These are phyloP conservation scores for Aspergillus melleus DNA, from an alignment of 2,329 filamentous ascomycete genomes.

Conservation along the genomic window DNA sequence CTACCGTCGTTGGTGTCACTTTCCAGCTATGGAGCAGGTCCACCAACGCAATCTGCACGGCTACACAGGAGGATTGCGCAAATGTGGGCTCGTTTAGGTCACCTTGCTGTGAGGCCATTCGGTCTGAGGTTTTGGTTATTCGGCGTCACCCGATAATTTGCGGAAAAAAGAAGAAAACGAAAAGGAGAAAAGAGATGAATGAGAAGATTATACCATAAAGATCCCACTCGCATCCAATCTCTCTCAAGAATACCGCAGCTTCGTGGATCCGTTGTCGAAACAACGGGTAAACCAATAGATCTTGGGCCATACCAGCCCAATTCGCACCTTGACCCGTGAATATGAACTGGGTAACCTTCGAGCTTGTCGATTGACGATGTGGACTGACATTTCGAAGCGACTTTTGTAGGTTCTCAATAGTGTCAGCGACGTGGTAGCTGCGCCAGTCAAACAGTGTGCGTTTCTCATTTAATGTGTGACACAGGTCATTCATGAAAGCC, in stretches of 20 bases:
- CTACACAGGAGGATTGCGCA: constrained; percentile 3
- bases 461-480: background rate
- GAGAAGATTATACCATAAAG: background rate
- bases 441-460: background rate
- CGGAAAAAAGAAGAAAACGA: too few relatives aligned
- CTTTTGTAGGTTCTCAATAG: background rate
- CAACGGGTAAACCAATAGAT: constrained; percentile 13
- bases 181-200: too few relatives aligned
- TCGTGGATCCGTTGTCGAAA: constrained; percentile 17
- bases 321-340: constrained; percentile 35
- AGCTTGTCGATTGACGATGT: background rate
- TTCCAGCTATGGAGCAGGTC: constrained; percentile 30
- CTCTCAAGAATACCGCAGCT: constrained; percentile 11
- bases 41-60: constrained; percentile 30
- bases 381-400: background rate
- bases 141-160: too few relatives aligned
- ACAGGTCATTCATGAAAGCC: background rate
- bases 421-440: background rate
- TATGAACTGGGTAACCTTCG: constrained; percentile 17
- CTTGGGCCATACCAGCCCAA: constrained; percentile 29
- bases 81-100: background rate
- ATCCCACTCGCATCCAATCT: constrained; percentile 20
- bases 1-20: constrained; percentile 37
- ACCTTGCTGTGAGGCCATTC: background rate
- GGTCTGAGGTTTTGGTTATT: background rate